A percentile compares a stretch with the other conserved stretches of the same genome.
Evolutionary conservation across 2,329 filamentous ascomycete species (phyloP).

Genomic region (Aspergillus transmontanensis): DNA sequence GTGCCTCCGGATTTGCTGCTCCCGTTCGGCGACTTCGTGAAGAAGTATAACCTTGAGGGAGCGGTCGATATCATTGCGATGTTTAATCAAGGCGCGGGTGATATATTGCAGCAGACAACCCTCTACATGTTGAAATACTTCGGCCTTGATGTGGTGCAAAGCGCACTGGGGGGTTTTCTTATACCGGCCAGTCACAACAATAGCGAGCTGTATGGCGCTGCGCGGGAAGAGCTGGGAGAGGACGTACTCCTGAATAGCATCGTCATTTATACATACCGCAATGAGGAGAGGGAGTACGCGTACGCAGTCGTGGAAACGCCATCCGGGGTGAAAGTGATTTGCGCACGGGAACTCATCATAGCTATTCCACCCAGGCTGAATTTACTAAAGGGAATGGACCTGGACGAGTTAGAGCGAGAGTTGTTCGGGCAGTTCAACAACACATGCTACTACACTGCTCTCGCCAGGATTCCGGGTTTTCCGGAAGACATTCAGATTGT

Average conservation of each 20-base stretch:
- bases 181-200: constrained; percentile 42
- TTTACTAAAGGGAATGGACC: constrained; percentile 35
- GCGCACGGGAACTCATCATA: constrained; percentile 38
- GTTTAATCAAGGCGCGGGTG: constrained; percentile 22
- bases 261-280: constrained; percentile 35
- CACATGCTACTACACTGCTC: constrained; percentile 31
- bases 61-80: constrained; percentile 21
- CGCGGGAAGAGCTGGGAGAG: constrained; percentile 36
- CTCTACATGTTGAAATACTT: constrained; percentile 29
- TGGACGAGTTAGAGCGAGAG: constrained; percentile 31
- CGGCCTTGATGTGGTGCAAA: constrained; percentile 34
- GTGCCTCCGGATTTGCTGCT: constrained; percentile 33
- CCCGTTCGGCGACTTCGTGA: constrained; percentile 32
- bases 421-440: constrained; percentile 35
- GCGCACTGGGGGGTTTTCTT: constrained; percentile 32
- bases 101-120: constrained; percentile 24
- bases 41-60: constrained; percentile 26
- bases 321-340: constrained; percentile 25
- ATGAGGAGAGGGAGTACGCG: constrained; percentile 23
- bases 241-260: constrained; percentile 43
- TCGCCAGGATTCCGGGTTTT: constrained; percentile 34
- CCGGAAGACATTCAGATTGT: constrained; percentile 5
- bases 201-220: constrained; percentile 43
- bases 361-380: constrained; percentile 39
- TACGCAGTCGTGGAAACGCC: constrained; percentile 21